Percentiles rank a stretch among this genome's conserved stretches.
Conservation (phyloP, 2,329 filamentous ascomycete genomes). For the Colletotrichum sojae region DNA sequence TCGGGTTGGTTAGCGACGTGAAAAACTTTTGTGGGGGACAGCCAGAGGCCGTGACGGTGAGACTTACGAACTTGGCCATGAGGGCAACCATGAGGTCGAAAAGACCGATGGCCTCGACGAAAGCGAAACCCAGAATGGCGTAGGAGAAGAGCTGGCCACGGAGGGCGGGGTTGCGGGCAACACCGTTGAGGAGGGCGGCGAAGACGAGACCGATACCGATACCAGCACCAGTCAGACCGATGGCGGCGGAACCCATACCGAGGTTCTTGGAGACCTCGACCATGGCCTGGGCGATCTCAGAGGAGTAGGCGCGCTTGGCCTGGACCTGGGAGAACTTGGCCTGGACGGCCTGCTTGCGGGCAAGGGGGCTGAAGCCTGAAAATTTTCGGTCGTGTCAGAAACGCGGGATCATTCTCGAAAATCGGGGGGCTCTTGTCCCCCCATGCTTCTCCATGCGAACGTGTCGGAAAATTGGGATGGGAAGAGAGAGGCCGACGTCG, state of each 20-base stretch:
- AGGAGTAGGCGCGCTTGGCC: slow-evolving; percentile 84
- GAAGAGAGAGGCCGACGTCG: slow-evolving; percentile 26
- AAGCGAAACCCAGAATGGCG: slow-evolving; percentile 95
- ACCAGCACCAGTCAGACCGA: slow-evolving; percentile 93
- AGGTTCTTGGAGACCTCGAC: slow-evolving; percentile 93
- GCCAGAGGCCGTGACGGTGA: no score
- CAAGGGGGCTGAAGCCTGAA: slow-evolving; percentile 73
- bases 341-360: slow-evolving; percentile 78
- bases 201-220: slow-evolving; percentile 97
- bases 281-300: slow-evolving; percentile 89
- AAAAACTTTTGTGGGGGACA: not conserved
- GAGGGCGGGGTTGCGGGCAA: slow-evolving; percentile 94
- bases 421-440: no score
- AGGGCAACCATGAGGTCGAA: slow-evolving; percentile 94
- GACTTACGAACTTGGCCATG: slow-evolving; percentile 89
- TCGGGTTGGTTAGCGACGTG: not conserved
- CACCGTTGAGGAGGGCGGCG: slow-evolving; percentile 88
- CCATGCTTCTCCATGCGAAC: slow-evolving; percentile 39
- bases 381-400: slow-evolving; percentile 50
- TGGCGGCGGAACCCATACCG: slow-evolving; percentile 90
- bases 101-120: slow-evolving; percentile 93
- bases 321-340: slow-evolving; percentile 71
- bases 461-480: slow-evolving; percentile 22
- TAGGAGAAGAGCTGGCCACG: slow-evolving; percentile 96
- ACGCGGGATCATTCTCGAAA: slow-evolving; percentile 34